Evolutionary conservation across 768 basidiomycete species (phyloP), one percentile per base, ranked within the genome.

Genomic region (Leccinum ochraceum): DNA sequence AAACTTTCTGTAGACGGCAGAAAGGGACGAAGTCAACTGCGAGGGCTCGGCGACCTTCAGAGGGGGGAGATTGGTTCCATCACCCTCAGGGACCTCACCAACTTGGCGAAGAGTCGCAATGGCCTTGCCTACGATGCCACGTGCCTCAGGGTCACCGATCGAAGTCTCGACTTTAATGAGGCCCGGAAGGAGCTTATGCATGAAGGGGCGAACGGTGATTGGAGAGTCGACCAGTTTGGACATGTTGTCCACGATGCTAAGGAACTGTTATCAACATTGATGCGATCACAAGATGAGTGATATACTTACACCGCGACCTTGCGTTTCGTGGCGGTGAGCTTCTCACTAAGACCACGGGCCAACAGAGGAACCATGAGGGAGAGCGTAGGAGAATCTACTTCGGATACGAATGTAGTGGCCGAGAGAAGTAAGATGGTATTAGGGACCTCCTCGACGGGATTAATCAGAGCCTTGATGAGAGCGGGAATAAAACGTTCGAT

Each of bases 381-480:
- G 67, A 98, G 89, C 66, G 95, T 97, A 59, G 95, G 85, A 54
- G 95, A 94, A 71, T 97, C 95, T 78, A 98, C 95, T 83, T 98
- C 95, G 56, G 95, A 93, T 92, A 98, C 95, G 88, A 97, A 98
- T 77, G 95, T 98, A 78, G 95, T 98, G 60, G 95, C 87, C 78
- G 95, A 94, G 78, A 97, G 94, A 80, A 96, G 90, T 64, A 84
- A 84, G 71, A 98, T 92, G 71, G 95, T 97, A 70, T 87, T 89
- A 70, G 95, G 92, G 60, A 98, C 95, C 87, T 99, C 97, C 82
- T 99, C 96, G 66, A 97, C 94, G 70, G 97, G 97, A 84, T 99
- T 95, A 80, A 98, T 94, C 73, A 98, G 83, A 75, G 94, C 90
- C 77, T 96, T 94, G 78, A 98, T 95, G 71, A 99, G 87, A 75